Conservation (phyloP, 768 basidiomycete genomes). For the Chlorophyllum brunneum region DNA sequence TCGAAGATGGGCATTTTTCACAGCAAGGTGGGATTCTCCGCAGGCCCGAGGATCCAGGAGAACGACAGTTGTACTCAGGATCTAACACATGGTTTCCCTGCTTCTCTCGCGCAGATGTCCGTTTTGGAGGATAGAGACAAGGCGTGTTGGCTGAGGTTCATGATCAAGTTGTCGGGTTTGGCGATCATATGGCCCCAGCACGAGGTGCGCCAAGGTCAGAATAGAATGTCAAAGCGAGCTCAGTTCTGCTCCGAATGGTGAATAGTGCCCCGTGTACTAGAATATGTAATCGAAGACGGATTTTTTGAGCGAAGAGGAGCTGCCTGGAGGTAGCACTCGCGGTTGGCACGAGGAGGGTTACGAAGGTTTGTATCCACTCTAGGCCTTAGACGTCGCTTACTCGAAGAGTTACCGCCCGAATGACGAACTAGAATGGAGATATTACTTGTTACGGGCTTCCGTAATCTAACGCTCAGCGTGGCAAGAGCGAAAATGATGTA, state of each 20-base stretch:
- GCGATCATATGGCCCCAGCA: conserved; percentile 3
- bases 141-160: neutral
- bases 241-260: neutral
- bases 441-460: neutral
- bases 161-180: conserved; percentile 1
- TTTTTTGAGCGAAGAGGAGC: neutral
- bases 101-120: neutral
- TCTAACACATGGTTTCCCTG: neutral
- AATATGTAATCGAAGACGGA: conserved; percentile 12
- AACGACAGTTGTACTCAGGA: neutral
- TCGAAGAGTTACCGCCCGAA: neutral
- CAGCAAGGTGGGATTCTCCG: neutral
- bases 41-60: neutral
- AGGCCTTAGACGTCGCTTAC: neutral
- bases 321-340: conserved; percentile 5
- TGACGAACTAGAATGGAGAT: neutral
- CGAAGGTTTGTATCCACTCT: conserved; percentile 6
- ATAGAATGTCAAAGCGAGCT: neutral
- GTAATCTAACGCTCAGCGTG: neutral
- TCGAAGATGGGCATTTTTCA: conserved; percentile 3
- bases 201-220: neutral
- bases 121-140: neutral
- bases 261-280: neutral
- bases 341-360: conserved; percentile 11
- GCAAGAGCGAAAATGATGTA: neutral